phyloP scores from a whole-genome alignment of 2,329 filamentous ascomycete genomes.

The Neocucurbitaria cava region DNA sequence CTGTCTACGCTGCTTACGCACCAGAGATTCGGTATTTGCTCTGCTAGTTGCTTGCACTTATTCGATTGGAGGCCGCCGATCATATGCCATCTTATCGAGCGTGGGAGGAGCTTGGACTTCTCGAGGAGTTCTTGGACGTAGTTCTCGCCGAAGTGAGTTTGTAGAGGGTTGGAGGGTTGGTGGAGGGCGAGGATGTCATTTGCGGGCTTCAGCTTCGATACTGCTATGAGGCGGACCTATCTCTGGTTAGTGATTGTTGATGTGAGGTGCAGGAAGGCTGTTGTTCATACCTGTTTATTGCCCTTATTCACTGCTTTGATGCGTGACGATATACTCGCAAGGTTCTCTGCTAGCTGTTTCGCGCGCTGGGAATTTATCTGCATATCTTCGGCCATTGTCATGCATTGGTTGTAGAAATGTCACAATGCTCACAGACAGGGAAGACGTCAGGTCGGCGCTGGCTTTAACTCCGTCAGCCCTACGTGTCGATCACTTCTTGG shows the following conservation, averaged over 20 bases:
- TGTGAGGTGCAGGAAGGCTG: neutral
- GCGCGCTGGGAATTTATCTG: conserved; percentile 53
- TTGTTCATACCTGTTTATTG: conserved; percentile 34
- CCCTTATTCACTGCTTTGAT: conserved; percentile 49
- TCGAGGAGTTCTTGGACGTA: conserved; percentile 82
- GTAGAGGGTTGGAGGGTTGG: conserved; percentile 56
- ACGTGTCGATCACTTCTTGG: neutral
- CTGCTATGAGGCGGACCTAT: conserved; percentile 85
- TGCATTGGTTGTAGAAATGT: conserved; percentile 17
- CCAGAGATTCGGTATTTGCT: conserved; percentile 85
- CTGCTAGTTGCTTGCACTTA: conserved; percentile 86
- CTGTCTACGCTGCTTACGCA: conserved; percentile 91
- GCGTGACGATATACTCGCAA: conserved; percentile 50
- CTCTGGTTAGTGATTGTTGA: conserved; percentile 1
- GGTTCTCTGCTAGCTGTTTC: conserved; percentile 54
- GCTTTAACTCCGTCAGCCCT: conserved; percentile 23
- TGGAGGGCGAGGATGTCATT: conserved; percentile 89
- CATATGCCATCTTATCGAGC: conserved; percentile 88
- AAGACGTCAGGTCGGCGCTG: conserved; percentile 26
- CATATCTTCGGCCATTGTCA: conserved; percentile 47
- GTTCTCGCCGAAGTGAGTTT: conserved; percentile 93
- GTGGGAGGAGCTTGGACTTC: conserved; percentile 81
- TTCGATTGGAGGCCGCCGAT: conserved; percentile 94
- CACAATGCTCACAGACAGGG: conserved; percentile 8
- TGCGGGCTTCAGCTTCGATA: conserved; percentile 94